Conservation (phyloP, 2,329 filamentous ascomycete genomes). For the Onygenales sp. region DNA sequence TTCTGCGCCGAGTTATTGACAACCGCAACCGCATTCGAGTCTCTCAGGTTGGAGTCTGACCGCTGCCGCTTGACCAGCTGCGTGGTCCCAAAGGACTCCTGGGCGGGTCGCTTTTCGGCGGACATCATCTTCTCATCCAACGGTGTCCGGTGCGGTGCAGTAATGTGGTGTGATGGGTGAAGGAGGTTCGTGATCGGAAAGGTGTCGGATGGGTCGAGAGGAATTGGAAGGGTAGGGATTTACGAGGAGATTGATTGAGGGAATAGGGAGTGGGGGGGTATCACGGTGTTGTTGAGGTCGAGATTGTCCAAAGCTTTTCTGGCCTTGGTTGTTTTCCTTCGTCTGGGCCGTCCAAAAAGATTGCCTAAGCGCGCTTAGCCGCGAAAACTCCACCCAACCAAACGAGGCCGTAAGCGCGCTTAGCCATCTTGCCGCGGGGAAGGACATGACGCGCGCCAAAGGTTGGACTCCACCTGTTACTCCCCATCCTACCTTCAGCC, state of each 20-base stretch:
- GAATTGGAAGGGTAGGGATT: too few species aligned
- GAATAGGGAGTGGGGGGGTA: too few species aligned
- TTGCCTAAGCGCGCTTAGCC: too few species aligned
- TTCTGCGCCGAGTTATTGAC: constrained; percentile 47
- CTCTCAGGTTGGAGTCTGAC: constrained; percentile 46
- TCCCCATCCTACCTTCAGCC: neutral
- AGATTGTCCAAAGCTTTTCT: too few species aligned
- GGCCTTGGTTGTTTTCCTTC: too few species aligned
- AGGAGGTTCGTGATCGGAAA: neutral
- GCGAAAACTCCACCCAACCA: too few species aligned
- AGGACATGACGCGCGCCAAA: too few species aligned
- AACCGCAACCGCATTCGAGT: constrained; percentile 46
- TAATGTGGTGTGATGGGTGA: neutral
- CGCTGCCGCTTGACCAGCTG: constrained; percentile 90
- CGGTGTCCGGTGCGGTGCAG: neutral
- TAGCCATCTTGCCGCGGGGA: too few species aligned
- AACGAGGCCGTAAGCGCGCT: too few species aligned
- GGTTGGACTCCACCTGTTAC: neutral
- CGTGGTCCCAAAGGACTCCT: constrained; percentile 62
- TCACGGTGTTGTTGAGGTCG: too few species aligned
- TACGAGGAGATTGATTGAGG: too few species aligned
- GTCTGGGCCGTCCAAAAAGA: too few species aligned
- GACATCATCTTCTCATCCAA: constrained; percentile 52
- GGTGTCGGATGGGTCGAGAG: neutral
- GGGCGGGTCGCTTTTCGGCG: constrained; percentile 83